A percentile compares a stretch with the other conserved stretches of the same genome.
Conservation (phyloP, 371 early-diverging fungal genomes). For the Mortierella sp. region DNA sequence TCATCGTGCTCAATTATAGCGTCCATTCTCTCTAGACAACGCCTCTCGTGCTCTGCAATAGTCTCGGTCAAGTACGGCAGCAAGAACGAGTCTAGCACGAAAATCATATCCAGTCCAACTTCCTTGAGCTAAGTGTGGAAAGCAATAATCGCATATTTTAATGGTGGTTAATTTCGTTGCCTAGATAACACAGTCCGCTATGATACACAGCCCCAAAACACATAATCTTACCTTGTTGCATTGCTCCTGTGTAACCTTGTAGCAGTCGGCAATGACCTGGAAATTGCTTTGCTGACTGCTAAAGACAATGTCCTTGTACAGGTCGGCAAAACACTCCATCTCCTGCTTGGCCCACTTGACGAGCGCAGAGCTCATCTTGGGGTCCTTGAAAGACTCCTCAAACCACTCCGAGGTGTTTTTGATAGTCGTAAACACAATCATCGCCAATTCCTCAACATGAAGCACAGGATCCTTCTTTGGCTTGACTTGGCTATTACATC, state of each 20-base stretch:
- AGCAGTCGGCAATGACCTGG: slow-evolving; percentile 87
- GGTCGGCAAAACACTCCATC: slow-evolving; percentile 86
- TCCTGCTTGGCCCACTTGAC: slow-evolving; percentile 94
- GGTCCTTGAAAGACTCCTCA: slow-evolving; percentile 87
- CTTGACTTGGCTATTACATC: slow-evolving; percentile 74
- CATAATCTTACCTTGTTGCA: slow-evolving; percentile 70
- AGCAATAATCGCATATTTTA: neutral
- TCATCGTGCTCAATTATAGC: slow-evolving; percentile 75
- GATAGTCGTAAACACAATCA: slow-evolving; percentile 89
- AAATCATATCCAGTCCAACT: slow-evolving; percentile 88
- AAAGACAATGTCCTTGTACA: slow-evolving; percentile 92
- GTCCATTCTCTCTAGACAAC: slow-evolving; percentile 62
- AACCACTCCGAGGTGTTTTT: slow-evolving; percentile 97
- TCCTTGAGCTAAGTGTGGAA: slow-evolving; percentile 61
- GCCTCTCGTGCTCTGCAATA: slow-evolving; percentile 72
- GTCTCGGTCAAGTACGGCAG: slow-evolving; percentile 78
- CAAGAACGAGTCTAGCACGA: slow-evolving; percentile 86
- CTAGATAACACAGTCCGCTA: neutral
- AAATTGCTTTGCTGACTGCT: slow-evolving; percentile 78
- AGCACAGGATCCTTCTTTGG: slow-evolving; percentile 89
- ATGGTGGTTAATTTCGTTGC: neutral
- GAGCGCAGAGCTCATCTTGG: slow-evolving; percentile 91
- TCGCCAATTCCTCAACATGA: slow-evolving; percentile 88
- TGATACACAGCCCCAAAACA: neutral
- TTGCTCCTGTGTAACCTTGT: slow-evolving; percentile 82